Base-by-base conservation (phyloP, 176 grass and related monocot genomes). In the Zizania latifolia region DNA sequence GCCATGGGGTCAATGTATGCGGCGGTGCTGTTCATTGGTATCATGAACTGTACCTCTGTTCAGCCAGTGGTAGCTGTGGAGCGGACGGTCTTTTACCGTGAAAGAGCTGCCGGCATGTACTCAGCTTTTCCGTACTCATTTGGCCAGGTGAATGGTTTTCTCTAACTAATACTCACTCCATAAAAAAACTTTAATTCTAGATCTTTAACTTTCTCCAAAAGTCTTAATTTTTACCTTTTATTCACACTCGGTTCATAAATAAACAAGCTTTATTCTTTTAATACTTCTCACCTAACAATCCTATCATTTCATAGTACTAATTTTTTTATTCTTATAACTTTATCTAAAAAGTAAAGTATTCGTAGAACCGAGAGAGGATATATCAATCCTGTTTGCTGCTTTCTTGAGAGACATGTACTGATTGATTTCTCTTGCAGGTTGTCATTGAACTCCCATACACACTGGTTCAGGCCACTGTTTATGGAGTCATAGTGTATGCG, bases 41-140 rank as follows among this genome's bases (percentile, higher is more conserved):
- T 97, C 26, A 73, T 93, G 69, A 97, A 93, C 58, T 30, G 65
- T 71, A 83, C 75, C 15, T 87, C 94, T n/a, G 94, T 93, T 74
- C 88, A 89, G 67, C 94, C 94, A 28, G 84, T 93, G 37, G 90
- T 97, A 56, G 81, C 91, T 0, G 82, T 97, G 54, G 94, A 93
- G 75, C 61, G 94, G 39, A 91, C 86, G 1, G 94, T 97, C 56
- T 97, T 97, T 54, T 97, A 97, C 60, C 87, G 94, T 70, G 94
- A 97, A 86, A 87, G 78, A 87, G 94, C 90, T 9, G 94, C 94
- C 0, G 94, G 90, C 51, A 87, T 97, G 94, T 97, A 93, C 26
- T 93, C 84, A 21, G 90, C 94, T 58, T 89, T 97, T 69, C 88
- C 94, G 27, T 97, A 97, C 53, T 90, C 94, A 78, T 97, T 97